Conservation (phyloP, 1,139 yeast species). For the Nakaseomyces kungkrabaensis region DNA sequence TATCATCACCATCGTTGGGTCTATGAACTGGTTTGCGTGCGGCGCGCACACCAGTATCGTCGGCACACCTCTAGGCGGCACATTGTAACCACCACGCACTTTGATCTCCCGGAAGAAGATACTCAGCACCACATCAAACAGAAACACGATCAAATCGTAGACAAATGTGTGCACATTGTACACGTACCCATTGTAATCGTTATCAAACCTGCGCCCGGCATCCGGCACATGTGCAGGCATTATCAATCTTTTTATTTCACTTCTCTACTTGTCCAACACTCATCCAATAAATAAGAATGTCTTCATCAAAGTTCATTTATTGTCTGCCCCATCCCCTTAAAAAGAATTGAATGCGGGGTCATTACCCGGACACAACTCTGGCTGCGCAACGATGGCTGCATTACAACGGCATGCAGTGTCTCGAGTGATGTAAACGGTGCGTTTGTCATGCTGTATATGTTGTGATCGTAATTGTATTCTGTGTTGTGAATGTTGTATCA, state of each 20-base stretch:
- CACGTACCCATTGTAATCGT: conserved; percentile 10
- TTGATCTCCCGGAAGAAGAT: conserved; percentile 59
- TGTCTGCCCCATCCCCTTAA: too few relatives aligned
- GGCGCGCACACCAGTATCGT: conserved; percentile 73
- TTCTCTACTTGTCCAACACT: too few relatives aligned
- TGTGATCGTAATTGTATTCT: too few relatives aligned
- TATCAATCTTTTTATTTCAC: background rate
- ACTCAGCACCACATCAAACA: conserved; percentile 14
- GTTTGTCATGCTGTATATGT: too few relatives aligned
- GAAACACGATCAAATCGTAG: conserved; percentile 15
- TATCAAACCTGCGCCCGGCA: conserved; percentile 5
- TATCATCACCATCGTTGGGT: conserved; percentile 53
- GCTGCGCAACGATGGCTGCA: too few relatives aligned
- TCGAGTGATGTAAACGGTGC: too few relatives aligned
- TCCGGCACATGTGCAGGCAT: conserved; percentile 8
- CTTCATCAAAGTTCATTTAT: too few relatives aligned
- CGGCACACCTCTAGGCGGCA: conserved; percentile 52
- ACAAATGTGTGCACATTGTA: conserved; percentile 11
- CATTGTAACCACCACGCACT: conserved; percentile 56
- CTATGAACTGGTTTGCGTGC: conserved; percentile 73
- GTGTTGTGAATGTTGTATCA: too few relatives aligned
- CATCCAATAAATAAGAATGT: too few relatives aligned
- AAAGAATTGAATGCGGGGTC: too few relatives aligned
- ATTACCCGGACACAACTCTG: too few relatives aligned
- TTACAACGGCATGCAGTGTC: too few relatives aligned